phyloP scores from a whole-genome alignment of 2,329 filamentous ascomycete species.

The Neopestalotiopsis clavispora region DNA sequence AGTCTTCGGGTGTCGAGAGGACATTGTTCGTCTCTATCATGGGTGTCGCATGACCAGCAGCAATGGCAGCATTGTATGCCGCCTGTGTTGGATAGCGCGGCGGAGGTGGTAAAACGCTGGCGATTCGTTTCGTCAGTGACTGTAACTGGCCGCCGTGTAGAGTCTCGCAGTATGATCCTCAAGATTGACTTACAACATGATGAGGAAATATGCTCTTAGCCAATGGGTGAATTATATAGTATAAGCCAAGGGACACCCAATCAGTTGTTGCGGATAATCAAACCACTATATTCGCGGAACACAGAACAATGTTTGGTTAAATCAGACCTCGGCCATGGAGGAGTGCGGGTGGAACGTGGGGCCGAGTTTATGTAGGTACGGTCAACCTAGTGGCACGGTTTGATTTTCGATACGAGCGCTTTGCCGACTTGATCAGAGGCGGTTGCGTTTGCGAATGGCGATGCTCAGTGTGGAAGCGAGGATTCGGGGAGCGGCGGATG shows the following conservation, averaged over 20 bases:
- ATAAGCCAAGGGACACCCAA: neutral
- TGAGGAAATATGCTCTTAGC: neutral
- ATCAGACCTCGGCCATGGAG: neutral
- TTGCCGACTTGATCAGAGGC: neutral
- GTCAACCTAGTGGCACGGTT: too few species aligned
- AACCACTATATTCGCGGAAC: neutral
- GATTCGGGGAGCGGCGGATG: neutral
- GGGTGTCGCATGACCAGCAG: conserved; percentile 69
- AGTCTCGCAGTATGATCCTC: neutral
- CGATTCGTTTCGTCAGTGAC: conserved; percentile 12
- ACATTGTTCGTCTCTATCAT: conserved; percentile 95
- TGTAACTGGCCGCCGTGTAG: neutral
- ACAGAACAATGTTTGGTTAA: neutral
- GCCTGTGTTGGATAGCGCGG: conserved; percentile 79
- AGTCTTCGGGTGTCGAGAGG: conserved; percentile 82
- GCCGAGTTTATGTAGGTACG: neutral
- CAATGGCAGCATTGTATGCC: conserved; percentile 74
- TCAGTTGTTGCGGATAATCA: neutral
- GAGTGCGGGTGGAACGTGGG: neutral
- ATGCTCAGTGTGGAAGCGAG: neutral
- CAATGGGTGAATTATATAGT: neutral
- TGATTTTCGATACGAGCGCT: too few species aligned
- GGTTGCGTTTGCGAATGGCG: neutral
- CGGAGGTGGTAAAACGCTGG: conserved; percentile 83
- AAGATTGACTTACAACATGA: conserved; percentile 18